Percentiles rank a stretch among this genome's conserved stretches.
Conservation (phyloP, 2,329 filamentous ascomycete species). For the Coleophoma eucalyptorum region DNA sequence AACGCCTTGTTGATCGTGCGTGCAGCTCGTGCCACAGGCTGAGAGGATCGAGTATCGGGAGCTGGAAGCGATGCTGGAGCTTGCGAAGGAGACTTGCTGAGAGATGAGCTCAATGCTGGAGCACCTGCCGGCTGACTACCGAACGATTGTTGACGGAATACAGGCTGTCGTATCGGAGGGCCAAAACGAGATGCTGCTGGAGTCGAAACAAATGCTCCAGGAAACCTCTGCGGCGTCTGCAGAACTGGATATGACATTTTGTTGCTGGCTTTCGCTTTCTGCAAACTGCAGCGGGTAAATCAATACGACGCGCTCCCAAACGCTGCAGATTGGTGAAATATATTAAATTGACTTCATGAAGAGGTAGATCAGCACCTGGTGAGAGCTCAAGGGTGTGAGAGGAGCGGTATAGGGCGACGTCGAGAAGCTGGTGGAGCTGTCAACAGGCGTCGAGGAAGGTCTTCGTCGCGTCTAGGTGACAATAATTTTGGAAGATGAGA, state of each 20-base stretch:
- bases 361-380: constrained; percentile 6
- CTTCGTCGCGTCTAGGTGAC: neutral
- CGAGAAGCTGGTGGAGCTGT: neutral
- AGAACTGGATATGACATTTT: constrained; percentile 17
- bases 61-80: constrained; percentile 29
- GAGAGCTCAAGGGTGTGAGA: constrained; percentile 3
- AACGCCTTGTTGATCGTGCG: constrained; percentile 79
- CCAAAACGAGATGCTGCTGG: constrained; percentile 55
- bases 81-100: constrained; percentile 16
- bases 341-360: constrained; percentile 19
- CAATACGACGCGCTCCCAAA: constrained; percentile 9
- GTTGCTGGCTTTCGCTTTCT: neutral
- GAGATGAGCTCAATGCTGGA: constrained; percentile 12
- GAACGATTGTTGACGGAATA: constrained; percentile 35
- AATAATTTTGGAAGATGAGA: neutral
- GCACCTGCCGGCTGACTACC: constrained; percentile 1
- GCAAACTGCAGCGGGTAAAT: neutral
- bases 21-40: constrained; percentile 76
- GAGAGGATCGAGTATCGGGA: constrained; percentile 48
- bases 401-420: constrained; percentile 3
- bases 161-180: constrained; percentile 46
- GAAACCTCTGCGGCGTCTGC: constrained; percentile 66
- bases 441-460: neutral
- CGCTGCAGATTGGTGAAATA: constrained; percentile 6
- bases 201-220: constrained; percentile 73